Conservation (phyloP, 768 basidiomycete species). For the Kwoniella sp. region DNA sequence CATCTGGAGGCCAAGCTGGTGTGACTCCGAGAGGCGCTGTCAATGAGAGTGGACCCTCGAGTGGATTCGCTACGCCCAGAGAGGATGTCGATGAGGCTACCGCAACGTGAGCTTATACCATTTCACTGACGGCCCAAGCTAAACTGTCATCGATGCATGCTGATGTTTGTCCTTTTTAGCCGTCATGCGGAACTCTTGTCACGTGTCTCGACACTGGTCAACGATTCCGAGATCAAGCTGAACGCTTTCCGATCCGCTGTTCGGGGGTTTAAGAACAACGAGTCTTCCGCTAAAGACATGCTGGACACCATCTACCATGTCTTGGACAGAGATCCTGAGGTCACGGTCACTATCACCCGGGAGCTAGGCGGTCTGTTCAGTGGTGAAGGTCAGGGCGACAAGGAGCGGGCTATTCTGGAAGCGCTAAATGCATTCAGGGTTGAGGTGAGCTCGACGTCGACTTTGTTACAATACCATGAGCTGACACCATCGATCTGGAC, state of each 20-base stretch:
- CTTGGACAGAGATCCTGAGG: constrained; percentile 68
- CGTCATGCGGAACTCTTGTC: constrained; percentile 68
- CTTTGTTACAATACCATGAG: no score
- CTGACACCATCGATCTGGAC: no score
- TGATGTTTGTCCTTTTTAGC: constrained; percentile 58
- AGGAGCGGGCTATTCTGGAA: constrained; percentile 71
- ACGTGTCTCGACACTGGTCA: constrained; percentile 61
- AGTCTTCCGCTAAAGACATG: constrained; percentile 79
- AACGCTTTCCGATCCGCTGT: constrained; percentile 67
- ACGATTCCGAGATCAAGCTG: constrained; percentile 56
- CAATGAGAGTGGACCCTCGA: constrained; percentile 22
- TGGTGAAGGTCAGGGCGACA: constrained; percentile 71
- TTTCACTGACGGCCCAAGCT: background rate
- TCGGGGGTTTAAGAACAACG: constrained; percentile 73
- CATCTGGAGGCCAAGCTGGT: background rate
- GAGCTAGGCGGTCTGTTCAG: constrained; percentile 67
- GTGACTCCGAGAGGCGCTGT: background rate
- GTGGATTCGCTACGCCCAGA: constrained; percentile 42
- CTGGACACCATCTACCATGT: constrained; percentile 86
- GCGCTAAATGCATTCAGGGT: constrained; percentile 84
- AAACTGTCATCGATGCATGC: background rate
- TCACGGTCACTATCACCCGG: constrained; percentile 62
- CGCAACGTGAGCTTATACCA: constrained; percentile 45
- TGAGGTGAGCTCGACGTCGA: constrained; percentile 62
- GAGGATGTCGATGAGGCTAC: constrained; percentile 53